These are phyloP conservation scores for Silene latifolia DNA, from an alignment of 148 eudicot genomes.

Conservation along the genomic window DNA sequence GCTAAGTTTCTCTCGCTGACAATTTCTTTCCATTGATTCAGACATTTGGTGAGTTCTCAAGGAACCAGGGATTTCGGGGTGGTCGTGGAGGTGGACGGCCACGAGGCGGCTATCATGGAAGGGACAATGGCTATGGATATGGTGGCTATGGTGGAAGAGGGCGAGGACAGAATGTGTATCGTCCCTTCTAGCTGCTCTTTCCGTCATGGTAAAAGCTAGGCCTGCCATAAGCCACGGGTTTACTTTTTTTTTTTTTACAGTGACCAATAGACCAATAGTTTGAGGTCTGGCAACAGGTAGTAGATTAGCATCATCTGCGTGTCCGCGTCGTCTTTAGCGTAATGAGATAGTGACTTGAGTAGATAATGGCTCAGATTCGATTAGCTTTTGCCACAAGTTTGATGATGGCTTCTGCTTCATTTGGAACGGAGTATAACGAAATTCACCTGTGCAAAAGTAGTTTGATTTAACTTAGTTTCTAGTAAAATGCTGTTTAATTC, in stretches of 20 bases:
- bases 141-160: constrained; percentile 50
- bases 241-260: constrained; percentile 11
- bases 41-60: constrained; percentile 57
- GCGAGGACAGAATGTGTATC: constrained; percentile 35
- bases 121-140: constrained; percentile 27
- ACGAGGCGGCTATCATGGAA: constrained; percentile 45
- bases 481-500: neutral
- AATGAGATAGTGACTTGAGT: neutral
- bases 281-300: constrained; percentile 12
- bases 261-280: constrained; percentile 6
- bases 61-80: constrained; percentile 39
- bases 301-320: neutral
- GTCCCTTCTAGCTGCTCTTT: constrained; percentile 26
- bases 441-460: neutral
- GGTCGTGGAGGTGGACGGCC: constrained; percentile 40
- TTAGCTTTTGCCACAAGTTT: neutral
- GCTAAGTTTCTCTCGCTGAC: neutral
- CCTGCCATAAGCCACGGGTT: constrained; percentile 8
- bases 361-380: neutral
- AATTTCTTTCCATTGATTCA: constrained; percentile 21
- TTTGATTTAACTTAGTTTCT: neutral
- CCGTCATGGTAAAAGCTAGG: neutral
- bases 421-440: neutral
- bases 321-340: neutral
- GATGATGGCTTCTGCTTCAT: neutral